Percentiles rank a stretch among this genome's conserved stretches.
These are phyloP conservation scores for Orbilia brochopaga DNA, from an alignment of 2,329 filamentous ascomycete genomes.

Conservation along the genomic window DNA sequence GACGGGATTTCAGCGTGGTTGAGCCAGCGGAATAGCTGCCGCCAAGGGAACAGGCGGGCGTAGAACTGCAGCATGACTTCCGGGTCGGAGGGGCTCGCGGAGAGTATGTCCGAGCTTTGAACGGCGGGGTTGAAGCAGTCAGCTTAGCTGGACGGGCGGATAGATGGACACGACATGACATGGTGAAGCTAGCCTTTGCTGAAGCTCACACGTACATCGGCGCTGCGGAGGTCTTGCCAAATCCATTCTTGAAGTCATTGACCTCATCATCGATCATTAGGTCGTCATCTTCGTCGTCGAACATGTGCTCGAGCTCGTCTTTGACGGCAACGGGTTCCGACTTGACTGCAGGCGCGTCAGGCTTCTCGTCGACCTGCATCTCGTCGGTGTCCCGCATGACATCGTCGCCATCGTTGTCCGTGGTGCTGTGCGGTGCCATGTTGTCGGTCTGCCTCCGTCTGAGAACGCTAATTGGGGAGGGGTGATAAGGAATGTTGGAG, in stretches of 20 bases:
- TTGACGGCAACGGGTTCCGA: conserved; percentile 9
- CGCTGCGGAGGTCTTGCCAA: conserved; percentile 3
- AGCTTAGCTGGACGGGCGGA: neutral
- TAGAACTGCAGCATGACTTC: conserved; percentile 94
- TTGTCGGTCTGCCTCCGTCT: neutral
- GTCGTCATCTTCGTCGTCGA: conserved; percentile 31
- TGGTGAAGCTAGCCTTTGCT: neutral
- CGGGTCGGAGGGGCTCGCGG: conserved; percentile 67
- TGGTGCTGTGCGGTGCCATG: conserved; percentile 28
- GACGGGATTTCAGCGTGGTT: conserved; percentile 88
- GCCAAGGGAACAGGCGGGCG: conserved; percentile 91
- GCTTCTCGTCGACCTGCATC: conserved; percentile 22
- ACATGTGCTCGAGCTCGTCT: conserved; percentile 39
- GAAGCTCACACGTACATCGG: conserved; percentile 27
- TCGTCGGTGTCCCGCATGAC: conserved; percentile 34
- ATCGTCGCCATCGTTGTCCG: conserved; percentile 24
- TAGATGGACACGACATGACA: conserved; percentile 3
- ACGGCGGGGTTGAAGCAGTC: too few species aligned
- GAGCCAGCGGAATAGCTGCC: conserved; percentile 94
- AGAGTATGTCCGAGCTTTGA: conserved; percentile 36
- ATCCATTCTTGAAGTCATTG: conserved; percentile 20
- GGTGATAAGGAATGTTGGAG: conserved; percentile 6
- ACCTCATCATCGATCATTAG: conserved; percentile 23
- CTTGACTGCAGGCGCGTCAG: conserved; percentile 4
- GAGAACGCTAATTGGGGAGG: neutral